Conservation (phyloP, 805 yeast genomes). For the Blastobotrys peoriensis region DNA sequence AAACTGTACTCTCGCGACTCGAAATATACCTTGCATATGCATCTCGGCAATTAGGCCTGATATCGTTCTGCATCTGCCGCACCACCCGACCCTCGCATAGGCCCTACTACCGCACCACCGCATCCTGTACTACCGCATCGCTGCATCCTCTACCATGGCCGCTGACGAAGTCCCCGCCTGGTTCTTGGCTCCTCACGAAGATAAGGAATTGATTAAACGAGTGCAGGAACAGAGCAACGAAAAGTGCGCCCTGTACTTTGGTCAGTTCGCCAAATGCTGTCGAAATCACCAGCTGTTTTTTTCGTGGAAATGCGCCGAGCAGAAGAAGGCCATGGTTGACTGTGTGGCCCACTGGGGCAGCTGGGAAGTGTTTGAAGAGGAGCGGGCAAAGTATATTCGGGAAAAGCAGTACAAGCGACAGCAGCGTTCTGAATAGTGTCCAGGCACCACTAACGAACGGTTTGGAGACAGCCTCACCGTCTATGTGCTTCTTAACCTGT, state of each 20-base stretch:
- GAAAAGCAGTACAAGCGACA: constrained; percentile 21
- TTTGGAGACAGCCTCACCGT: no score
- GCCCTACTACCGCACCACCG: no score
- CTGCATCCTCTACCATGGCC: no score
- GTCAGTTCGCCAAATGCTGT: constrained; percentile 30
- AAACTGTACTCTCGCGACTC: no score
- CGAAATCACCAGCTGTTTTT: constrained; percentile 30
- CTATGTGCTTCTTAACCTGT: no score
- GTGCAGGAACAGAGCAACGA: constrained; percentile 30
- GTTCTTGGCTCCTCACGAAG: constrained; percentile 35
- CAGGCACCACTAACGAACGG: no score
- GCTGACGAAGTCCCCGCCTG: constrained; percentile 30
- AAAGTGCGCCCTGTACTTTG: constrained; percentile 27
- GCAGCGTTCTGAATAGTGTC: no score
- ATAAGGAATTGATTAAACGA: constrained; percentile 29
- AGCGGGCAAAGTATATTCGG: constrained; percentile 26
- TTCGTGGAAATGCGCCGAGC: constrained; percentile 33
- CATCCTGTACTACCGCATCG: no score
- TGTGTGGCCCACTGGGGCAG: constrained; percentile 33
- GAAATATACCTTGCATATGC: no score
- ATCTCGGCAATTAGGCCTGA: no score
- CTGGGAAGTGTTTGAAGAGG: constrained; percentile 24
- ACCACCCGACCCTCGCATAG: no score
- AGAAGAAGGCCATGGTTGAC: constrained; percentile 28
- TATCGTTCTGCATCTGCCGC: no score